Evolutionary conservation across 2,329 filamentous ascomycete genomes (phyloP), one percentile per base, ranked within the genome.

Genomic region (Aspergillus awamori): DNA sequence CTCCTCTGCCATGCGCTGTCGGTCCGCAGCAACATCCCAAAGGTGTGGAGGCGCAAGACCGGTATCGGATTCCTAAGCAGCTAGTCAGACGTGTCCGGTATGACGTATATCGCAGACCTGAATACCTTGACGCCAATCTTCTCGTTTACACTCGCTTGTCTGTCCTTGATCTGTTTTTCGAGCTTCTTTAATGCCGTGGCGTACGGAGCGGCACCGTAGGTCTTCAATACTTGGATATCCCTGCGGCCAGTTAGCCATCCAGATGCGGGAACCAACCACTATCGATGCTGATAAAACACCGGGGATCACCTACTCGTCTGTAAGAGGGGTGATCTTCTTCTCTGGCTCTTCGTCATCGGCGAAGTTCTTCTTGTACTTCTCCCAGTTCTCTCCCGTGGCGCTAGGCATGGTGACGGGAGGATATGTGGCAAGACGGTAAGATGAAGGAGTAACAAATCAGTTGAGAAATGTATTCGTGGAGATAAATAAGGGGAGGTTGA

Each of bases 111-210:
- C 6, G 55, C 58, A 59, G 62, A 57, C 41, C 41, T 24, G 4
- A 10, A 63, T 74, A 79, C 77, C 75, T 80, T 80, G 17, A 79
- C 79, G 72, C 87, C 95, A 70, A 99, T 98, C 87, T 99, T 99
- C 82, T 99, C 95, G 70, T 99, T 96, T 64, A 99, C 94, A 65
- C 93, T 97, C 73, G 92, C 90, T 81, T 99, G 95, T 80, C 96
- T 96, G 79, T 99, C 95, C 80, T 98, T 99, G 84, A 99, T 98
- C 81, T 97, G 91, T 80, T 98, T 96, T 82, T 99, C 95, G 65
- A 99, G 90, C 82, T 95, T 96, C 86, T 97, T 97, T 75, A 99
- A 83, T 63, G 92, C 90, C 52, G 92, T 89, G 68, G 92, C 94
- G 74, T 99, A 99, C 33, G 95, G 95, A 61, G 95, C 95, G 38